A percentile compares a stretch with the other conserved stretches of the same genome.
Conservation (phyloP, 192 early-diverging fungal genomes). For the Chytriomyces confervae region DNA sequence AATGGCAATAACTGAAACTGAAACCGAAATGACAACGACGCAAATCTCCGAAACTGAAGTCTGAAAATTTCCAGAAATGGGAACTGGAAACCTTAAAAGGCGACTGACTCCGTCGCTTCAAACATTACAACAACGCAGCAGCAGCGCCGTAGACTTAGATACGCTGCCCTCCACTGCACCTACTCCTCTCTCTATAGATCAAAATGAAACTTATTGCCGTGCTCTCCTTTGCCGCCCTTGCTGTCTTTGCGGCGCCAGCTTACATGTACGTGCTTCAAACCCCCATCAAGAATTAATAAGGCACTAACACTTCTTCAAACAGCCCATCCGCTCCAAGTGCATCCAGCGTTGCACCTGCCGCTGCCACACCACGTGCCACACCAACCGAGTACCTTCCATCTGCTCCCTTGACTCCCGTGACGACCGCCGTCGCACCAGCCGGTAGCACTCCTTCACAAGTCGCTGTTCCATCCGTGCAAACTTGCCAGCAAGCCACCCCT, state of each 20-base stretch:
- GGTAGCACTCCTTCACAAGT: too few species aligned
- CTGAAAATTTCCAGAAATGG: too few species aligned
- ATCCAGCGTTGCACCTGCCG: too few species aligned
- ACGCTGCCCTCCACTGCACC: not conserved
- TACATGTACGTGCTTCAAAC: not conserved
- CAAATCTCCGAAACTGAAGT: not conserved
- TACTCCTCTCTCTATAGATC: too few species aligned
- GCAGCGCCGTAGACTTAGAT: not conserved
- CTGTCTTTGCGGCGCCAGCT: not conserved
- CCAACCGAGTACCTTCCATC: too few species aligned
- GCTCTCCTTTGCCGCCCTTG: not conserved
- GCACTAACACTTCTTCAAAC: too few species aligned
- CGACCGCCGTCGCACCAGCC: too few species aligned
- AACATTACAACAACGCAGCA: too few species aligned
- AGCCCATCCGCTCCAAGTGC: too few species aligned
- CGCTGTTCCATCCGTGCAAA: not conserved
- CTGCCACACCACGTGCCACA: too few species aligned
- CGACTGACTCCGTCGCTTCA: not conserved
- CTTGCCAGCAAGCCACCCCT: not conserved
- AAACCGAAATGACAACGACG: not conserved
- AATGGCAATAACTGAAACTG: not conserved
- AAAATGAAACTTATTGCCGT: not conserved
- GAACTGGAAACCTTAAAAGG: not conserved
- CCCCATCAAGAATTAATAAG: too few species aligned
- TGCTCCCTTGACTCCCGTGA: too few species aligned